A percentile compares a stretch with the other conserved stretches of the same genome.
These are phyloP conservation scores for Beverwykella pulmonaria DNA, from an alignment of 495 filamentous ascomycete genomes.

Conservation along the genomic window DNA sequence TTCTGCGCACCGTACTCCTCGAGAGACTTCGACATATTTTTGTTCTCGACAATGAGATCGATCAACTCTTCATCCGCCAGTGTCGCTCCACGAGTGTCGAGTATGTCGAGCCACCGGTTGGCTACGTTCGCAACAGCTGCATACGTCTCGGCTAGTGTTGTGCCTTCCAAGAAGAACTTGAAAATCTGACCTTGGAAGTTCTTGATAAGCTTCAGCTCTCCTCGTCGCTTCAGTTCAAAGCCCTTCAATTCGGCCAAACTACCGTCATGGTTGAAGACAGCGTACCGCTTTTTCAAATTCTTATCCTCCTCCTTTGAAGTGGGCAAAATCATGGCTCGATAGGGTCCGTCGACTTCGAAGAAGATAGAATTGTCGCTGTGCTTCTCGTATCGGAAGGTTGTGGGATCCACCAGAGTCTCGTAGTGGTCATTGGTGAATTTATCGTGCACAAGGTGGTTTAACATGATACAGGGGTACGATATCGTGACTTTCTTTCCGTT, in stretches of 20 bases:
- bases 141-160: conserved; percentile 85
- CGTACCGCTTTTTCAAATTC: conserved; percentile 99
- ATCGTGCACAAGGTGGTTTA: conserved; percentile 95
- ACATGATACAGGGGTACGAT: conserved; percentile 98
- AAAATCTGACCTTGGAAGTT: conserved; percentile 99
- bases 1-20: conserved; percentile 96
- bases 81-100: conserved; percentile 81
- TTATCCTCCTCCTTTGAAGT: conserved; percentile 99
- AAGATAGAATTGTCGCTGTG: conserved; percentile 99
- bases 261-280: conserved; percentile 98
- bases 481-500: conserved; percentile 94
- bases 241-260: conserved; percentile 96
- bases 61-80: conserved; percentile 96
- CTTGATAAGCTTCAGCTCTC: conserved; percentile 98
- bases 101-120: conserved; percentile 92
- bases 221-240: conserved; percentile 96
- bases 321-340: conserved; percentile 94
- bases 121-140: conserved; percentile 91
- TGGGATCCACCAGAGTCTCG: conserved; percentile 78
- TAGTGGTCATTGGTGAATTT: conserved; percentile 98
- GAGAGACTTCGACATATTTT: conserved; percentile 94
- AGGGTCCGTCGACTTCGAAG: conserved; percentile 98
- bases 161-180: conserved; percentile 96
- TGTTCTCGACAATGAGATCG: conserved; percentile 97
- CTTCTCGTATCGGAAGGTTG: conserved; percentile 85